Percentiles rank a stretch among this genome's conserved stretches.
These are phyloP conservation scores for Aspergillus persii DNA, from an alignment of 2,329 filamentous ascomycete genomes.

Conservation along the genomic window DNA sequence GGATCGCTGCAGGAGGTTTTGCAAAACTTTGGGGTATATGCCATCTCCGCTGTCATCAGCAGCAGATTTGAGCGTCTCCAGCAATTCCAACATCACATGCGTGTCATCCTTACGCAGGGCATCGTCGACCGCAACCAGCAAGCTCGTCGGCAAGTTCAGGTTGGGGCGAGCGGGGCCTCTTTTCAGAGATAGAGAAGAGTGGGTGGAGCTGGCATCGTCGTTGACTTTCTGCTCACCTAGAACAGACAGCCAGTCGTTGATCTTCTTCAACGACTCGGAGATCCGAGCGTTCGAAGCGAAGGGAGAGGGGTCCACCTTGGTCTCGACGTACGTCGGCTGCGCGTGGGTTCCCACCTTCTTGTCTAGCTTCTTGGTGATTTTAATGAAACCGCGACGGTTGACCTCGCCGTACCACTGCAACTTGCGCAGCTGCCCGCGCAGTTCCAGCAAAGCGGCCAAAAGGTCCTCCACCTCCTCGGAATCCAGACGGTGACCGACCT, in stretches of 20 bases:
- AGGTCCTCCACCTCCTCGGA: slow-evolving; percentile 88
- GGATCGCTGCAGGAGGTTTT: slow-evolving; percentile 44
- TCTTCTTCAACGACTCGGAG: slow-evolving; percentile 59
- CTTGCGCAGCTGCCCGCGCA: slow-evolving; percentile 83
- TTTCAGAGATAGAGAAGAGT: slow-evolving; percentile 68
- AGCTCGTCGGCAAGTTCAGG: slow-evolving; percentile 65
- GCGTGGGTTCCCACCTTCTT: slow-evolving; percentile 81
- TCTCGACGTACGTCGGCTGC: slow-evolving; percentile 81
- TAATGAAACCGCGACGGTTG: slow-evolving; percentile 90
- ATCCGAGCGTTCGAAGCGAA: slow-evolving; percentile 75
- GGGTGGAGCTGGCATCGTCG: slow-evolving; percentile 71
- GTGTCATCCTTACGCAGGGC: slow-evolving; percentile 41
- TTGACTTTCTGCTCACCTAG: slow-evolving; percentile 73
- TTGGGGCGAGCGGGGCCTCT: slow-evolving; percentile 73
- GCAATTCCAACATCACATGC: slow-evolving; percentile 45
- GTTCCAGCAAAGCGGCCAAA: slow-evolving; percentile 82
- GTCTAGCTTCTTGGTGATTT: slow-evolving; percentile 98
- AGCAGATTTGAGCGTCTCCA: slow-evolving; percentile 58
- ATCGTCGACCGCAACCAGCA: slow-evolving; percentile 43
- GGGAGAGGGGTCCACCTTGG: slow-evolving; percentile 82
- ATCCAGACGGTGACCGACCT: slow-evolving; percentile 71
- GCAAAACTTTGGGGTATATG: slow-evolving; percentile 62
- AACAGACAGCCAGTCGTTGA: slow-evolving; percentile 89
- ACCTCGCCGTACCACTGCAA: slow-evolving; percentile 98
- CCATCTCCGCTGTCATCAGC: slow-evolving; percentile 58